Base-by-base conservation (phyloP, 352 stramenopile genomes). In the Elongisporangium anandrum region DNA sequence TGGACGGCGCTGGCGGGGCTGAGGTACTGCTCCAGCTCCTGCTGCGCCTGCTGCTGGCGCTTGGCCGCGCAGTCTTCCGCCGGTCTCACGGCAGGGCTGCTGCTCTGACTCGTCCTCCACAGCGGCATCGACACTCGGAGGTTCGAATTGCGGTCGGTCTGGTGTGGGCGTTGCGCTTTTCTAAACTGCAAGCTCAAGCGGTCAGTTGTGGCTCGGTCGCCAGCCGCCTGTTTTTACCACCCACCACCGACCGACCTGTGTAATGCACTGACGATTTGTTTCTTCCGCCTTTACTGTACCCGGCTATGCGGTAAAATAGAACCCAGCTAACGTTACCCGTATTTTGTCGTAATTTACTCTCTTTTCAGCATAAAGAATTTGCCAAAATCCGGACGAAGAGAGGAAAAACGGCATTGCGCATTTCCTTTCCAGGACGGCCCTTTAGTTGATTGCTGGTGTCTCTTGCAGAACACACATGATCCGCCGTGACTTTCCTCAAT, bases 11-110 rank as follows among this genome's bases (percentile, higher is more conserved):
- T 19, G 47, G 17, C 26, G 24, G 17, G 57, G 57, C 7, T 50
- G 24, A 16, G 50, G 52, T n/a, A 24, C 38, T 41, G 29, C 49
- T 12, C 20, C 17, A 26, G 5, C 29, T 23, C 38, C 6, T 41
- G 52, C n/a, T 22, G 34, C 9, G 45, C 16, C 34, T 62, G 57
- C 12, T 57, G 38, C 0, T 38, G 56, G 57, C 57, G 12, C 10
- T 58, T 24, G 58, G 59, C n/a, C 48, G 29, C 29, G 29, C 29
- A 41, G 5, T 41, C 29, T 15, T 41, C 5, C 5, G 9, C 29
- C 9, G 29, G 29, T 2, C 29, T 8, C 29, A 41, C 29, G 29
- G 29, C 29, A 8, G 29, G 29, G 29, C 29, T 41, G 29, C 29
- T 41, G 29, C 29, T 41, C 9, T 41, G 29, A 41, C 29, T 41